Base-by-base conservation (phyloP, 345 rosid genomes). In the Salix purpurea region DNA sequence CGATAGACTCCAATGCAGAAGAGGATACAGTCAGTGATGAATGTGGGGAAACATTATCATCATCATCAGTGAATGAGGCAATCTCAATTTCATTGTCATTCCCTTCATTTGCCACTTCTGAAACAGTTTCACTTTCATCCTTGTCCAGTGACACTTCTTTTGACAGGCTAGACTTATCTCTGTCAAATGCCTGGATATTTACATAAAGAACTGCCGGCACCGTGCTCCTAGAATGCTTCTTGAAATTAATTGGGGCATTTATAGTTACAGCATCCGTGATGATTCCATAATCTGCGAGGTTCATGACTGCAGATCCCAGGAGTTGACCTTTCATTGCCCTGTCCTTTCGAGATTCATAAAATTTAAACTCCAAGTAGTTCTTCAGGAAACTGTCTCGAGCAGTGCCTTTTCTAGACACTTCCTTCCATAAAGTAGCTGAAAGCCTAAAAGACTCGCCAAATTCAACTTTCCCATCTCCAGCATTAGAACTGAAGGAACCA, bases 261-360 rank as follows among this genome's bases (percentile, higher is more conserved):
- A 91, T 73, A 44, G 86, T 79, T 19, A 88, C 74, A 0, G 76
- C 67, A 32, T 91, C 89, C 65, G 80, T 80, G 83, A 88, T 74
- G 75, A 88, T 76, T 71, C 97, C 97, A 67, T 88, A 89, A 58
- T 91, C 97, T 7, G 96, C 92, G 1, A 95, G 91, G 85, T 95
- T 93, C 75, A 93, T 81, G 66, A 80, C 78, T 15, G 99, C 92
- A 2, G 96, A 85, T 65, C 97, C 99, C 86, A 93, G 79, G 26
- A 87, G 85, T 73, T 89, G 96, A 84, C 94, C 88, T 87, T 93
- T 94, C 54, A 79, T 88, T 1, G 74, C 83, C 75, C 80, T 91
- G 84, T 85, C 88, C 78, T 86, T 88, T 67, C 88, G 85, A 56
- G 86, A 85, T 58, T 95, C 97, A 77, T 85, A 93, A 81, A 95